Base-by-base conservation (phyloP, 1,284 basidiomycete species). In the Hymenochaete sp. region DNA sequence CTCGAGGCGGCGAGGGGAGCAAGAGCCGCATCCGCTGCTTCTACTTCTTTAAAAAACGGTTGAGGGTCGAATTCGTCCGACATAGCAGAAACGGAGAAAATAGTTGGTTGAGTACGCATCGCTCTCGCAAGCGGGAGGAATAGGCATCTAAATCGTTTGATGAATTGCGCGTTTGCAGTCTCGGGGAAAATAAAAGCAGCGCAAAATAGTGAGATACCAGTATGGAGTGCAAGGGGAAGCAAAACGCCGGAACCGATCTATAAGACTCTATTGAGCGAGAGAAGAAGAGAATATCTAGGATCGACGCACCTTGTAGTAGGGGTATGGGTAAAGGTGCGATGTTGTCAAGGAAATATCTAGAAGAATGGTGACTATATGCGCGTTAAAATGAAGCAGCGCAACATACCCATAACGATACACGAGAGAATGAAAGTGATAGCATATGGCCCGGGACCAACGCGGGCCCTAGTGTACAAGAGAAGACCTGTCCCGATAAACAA, bases 371-470 rank as follows among this genome's bases (percentile, higher is more conserved):
- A 29, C n/a, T 50, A 48, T 10, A 40, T 13, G 21, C 10, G 28
- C 7, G 24, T 14, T 29, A 11, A 36, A n/a, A 35, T 14, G 19
- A 39, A 33, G 13, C 19, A 11, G 25, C 11, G 22, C 19, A n/a
- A 49, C 65, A 48, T 47, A 73, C 77, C 72, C 9, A 79, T 47
- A 51, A 68, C 70, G 45, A 80, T 74, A 54, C 73, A 81, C 14
- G 66, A 72, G 41, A 86, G 71, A 4, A 84, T 62, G 26, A 63
- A 67, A 0, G 78, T 72, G 47, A 81, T 70, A 3, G 75, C 60
- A 56, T 79, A 80, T 0, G 82, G 82, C 0, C 82, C 76, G 0
- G 81, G 81, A 2, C 81, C 79, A 50, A 73, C 61, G 24, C 73
- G 65, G 2, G 76, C 75, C 57, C 75, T 81, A 52, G 84, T 59